Base-by-base conservation (phyloP, 2,329 filamentous ascomycete genomes). In the Penicillium sp. region DNA sequence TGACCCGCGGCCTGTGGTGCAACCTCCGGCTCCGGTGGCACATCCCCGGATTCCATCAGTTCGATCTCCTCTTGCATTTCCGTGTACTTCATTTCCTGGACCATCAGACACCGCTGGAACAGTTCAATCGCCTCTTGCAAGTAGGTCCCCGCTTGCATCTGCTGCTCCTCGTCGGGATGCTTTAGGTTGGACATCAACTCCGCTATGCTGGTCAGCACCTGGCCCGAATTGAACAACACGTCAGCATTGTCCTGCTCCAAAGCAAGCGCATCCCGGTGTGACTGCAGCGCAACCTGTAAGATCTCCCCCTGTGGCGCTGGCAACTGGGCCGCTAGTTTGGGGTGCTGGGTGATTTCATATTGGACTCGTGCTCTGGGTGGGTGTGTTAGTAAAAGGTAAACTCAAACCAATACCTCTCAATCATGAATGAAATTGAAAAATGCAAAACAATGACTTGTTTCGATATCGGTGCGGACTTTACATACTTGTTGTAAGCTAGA, bases 401-500 rank as follows among this genome's bases (percentile, higher is more conserved):
- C 13, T 7, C 33, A 12, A 48, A 33, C 5, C 35, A 48, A 10
- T 27, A 35, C 7, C n/a, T 38, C 38, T 43, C 15, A 6, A 57
- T 21, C 17, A 45, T 37, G 17, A 6, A 27, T 33, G 8, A 23
- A n/a, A 37, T 25, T 54, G 23, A 31, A 47, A 45, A 46, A 21
- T 29, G n/a, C 19, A 19, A 37, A 23, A 42, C 2, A 23, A 15
- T 38, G 65, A 41, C 12, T 35, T 41, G 13, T 38, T 33, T 41
- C 3, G 6, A 23, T 50, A 6, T 50, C 41, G 5, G 4, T 51
- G 8, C 2, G 6, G 4, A 9, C 6, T 46, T 21, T 31, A 75
- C 81, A 65, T 73, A 87, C 84, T 89, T 90, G 72, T 91, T 91
- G 71, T 91, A 91, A 12, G 88, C 87, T 37, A 91, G 78, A 73